Base-by-base conservation (phyloP, 192 early-diverging fungal genomes). In the Phycomyces nitens region DNA sequence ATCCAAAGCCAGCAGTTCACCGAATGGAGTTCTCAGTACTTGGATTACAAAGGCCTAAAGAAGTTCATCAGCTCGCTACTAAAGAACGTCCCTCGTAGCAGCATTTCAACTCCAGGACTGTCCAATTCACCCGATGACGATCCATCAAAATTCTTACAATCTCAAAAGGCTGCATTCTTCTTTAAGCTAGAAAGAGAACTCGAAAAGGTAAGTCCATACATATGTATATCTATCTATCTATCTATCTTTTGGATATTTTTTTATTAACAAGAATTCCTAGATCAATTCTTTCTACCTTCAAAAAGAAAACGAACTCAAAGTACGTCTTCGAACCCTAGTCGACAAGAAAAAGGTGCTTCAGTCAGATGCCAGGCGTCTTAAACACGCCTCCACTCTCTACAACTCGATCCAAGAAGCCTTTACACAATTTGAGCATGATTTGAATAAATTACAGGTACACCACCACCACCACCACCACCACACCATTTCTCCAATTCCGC, bases 1-100 rank as follows among this genome's bases (percentile, higher is more conserved):
- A 96, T 99, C 65, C 90, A 93, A 79, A 88, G 84, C 56, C 92
- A 95, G 69, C 90, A 90, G 71, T 83, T 89, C 65, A 82, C 89
- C 59, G 95, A 97, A 78, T 97, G 95, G 95, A 85, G 89, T 44
- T 84, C 82, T 53, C 91, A 97, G 68, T 97, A 96, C 71, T 85
- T 99, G 78, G 93, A 90, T 82, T 99, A 99, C 83, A 99, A 99
- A 77, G 93, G 82, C 12, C 86, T 99, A 43, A 99, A 99, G 78
- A 97, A 97, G 80, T 94, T 99, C 42, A 97, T 99, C 71, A 93
- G 90, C 56, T 84, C 77, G 21, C 65, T 86, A 10, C 71, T 77
- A 60, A 77, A 80, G 21, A 80, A 78, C 39, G 79, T 80, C 62
- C 71, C 79, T 9, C 72, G 78, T 14, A 71, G 38, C 7, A 34